A percentile compares a stretch with the other conserved stretches of the same genome.
phyloP scores from a whole-genome alignment of 148 eudicot genomes.

The Tetragonia tetragonoides region DNA sequence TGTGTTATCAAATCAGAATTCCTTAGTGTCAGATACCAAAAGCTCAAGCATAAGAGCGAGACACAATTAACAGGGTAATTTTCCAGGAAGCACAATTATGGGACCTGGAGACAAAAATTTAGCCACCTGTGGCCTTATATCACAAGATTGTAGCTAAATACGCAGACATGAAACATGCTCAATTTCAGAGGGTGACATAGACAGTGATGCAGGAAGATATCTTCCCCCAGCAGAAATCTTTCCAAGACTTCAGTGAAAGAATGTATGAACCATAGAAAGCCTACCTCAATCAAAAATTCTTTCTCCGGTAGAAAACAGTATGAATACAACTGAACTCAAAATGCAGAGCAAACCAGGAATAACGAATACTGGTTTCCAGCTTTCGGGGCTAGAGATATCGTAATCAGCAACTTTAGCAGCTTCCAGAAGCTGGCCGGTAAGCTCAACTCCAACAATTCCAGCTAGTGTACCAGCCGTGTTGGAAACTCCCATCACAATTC shows the following conservation, averaged over 20 bases:
- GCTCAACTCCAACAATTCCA: slow-evolving; percentile 83
- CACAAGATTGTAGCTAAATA: slow-evolving; percentile 2
- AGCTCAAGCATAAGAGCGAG: neutral
- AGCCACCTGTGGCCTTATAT: slow-evolving; percentile 7
- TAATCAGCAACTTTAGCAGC: slow-evolving; percentile 75
- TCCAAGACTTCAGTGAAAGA: slow-evolving; percentile 11
- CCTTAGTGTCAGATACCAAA: neutral
- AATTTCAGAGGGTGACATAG: slow-evolving; percentile 1
- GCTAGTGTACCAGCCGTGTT: slow-evolving; percentile 96
- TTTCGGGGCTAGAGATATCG: slow-evolving; percentile 74
- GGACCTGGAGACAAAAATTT: neutral
- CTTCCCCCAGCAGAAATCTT: neutral
- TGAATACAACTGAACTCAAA: slow-evolving; percentile 66
- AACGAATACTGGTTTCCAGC: slow-evolving; percentile 76
- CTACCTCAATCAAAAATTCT: slow-evolving; percentile 75
- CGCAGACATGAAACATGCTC: neutral
- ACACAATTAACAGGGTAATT: neutral
- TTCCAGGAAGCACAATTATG: neutral
- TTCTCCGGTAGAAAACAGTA: slow-evolving; percentile 78
- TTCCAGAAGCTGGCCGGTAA: slow-evolving; percentile 87
- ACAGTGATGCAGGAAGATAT: neutral
- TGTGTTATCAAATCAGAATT: neutral
- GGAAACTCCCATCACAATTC: slow-evolving; percentile 95
- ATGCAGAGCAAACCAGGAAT: slow-evolving; percentile 88
- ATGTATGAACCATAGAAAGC: slow-evolving; percentile 5